Base-by-base conservation (phyloP, 768 basidiomycete species). In the Dioszegia hungarica region DNA sequence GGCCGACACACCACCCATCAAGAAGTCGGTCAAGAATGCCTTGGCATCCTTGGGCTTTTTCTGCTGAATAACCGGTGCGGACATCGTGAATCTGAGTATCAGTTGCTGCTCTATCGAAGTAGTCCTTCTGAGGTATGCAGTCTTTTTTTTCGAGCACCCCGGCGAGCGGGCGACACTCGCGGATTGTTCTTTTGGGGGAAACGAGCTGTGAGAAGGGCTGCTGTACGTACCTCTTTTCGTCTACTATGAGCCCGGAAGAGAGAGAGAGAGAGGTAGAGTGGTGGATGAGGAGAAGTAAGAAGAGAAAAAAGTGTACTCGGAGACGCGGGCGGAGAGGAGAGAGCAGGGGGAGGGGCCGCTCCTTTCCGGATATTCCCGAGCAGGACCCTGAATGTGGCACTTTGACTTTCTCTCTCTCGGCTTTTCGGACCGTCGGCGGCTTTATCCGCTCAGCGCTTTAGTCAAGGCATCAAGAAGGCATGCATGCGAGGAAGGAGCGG, bases 41-140 rank as follows among this genome's bases (percentile, higher is more conserved):
- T 89, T 84, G 61, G 89, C 88, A 75, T 84, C 79, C 83, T 97
- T 97, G 79, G 81, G 81, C 84, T 82, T 93, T 82, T 73, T 77
- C 48, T 36, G 34, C 36, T 51, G 49, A 19, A 51, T 24, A 25
- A 66, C 55, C 22, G 49, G 49, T 8, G 49, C 49, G 49, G 49
- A 51, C 49, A 51, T 51, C n/a, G 11, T 43, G 41, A 43, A 12
- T 43, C n/a, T n/a, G n/a, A n/a, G n/a, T n/a, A n/a, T n/a, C n/a
- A n/a, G n/a, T n/a, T n/a, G n/a, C n/a, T n/a, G n/a, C n/a, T n/a
- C n/a, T n/a, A n/a, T n/a, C n/a, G n/a, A n/a, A n/a, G n/a, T n/a
- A n/a, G n/a, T n/a, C n/a, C n/a, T n/a, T n/a, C n/a, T n/a, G n/a
- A n/a, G n/a, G n/a, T n/a, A n/a, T n/a, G n/a, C n/a, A n/a, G n/a